Evolutionary conservation across 345 rosid genomes (phyloP), one percentile per base, ranked within the genome.

Genomic region (Kernera saxatilis): DNA sequence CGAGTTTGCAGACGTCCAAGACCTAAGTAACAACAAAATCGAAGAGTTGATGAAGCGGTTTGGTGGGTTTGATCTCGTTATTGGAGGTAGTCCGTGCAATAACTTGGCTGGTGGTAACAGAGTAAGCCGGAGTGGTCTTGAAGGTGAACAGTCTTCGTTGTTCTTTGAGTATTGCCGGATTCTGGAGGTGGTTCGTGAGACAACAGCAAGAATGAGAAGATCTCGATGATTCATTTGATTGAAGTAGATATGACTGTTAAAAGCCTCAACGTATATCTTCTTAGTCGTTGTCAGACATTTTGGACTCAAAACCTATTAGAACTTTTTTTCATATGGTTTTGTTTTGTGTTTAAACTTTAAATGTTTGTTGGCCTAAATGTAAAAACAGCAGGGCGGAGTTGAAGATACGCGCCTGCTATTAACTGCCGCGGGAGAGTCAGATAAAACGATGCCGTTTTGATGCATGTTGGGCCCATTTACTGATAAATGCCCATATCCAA

Each of bases 31-130:
- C 0, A 79, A 82, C 26, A 72, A 74, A 15, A 56, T 93, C 0
- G 86, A 85, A 76, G 67, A 78, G 8, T 12, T 87, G 45, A 87
- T 93, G 79, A 48, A 27, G 14, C 11, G 45, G 2, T 81, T 66
- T 70, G 97, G 98, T 0, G 94, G 91, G 15, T 93, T 93, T 11
- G 98, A 93, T 80, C 91, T 93, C 0, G 83, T 93, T 5, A 72
- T 93, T 17, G 98, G 98, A 11, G 98, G 98, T 9, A 93, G 98
- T 29, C 97, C 97, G 0, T 93, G 98, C 53, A 93, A 93, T 67
- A 93, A 93, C 70, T 88, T 91, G 0, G 83, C 98, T 0, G 98
- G 98, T 4, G 88, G 96, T 80, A 93, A 93, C 50, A 65, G 98
- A 55, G 78, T 80, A 32, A 82, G 70, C 54, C 60, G 98, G 9